phyloP scores from a whole-genome alignment of 108 stramenopile genomes.

The Cyclotella cryptica region DNA sequence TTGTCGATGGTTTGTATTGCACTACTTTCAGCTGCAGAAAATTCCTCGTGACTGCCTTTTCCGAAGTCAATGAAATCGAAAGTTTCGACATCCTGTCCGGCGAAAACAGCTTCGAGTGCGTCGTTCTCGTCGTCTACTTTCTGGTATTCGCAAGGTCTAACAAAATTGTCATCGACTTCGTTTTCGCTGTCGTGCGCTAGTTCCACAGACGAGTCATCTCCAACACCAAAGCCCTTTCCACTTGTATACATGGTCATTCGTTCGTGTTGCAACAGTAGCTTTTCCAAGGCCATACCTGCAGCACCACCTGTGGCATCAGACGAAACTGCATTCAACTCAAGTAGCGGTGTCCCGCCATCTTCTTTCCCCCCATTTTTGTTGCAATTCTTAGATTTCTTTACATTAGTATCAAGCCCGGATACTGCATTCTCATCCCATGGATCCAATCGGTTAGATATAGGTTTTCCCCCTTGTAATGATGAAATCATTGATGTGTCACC shows the following conservation, averaged over 20 bases:
- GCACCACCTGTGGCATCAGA: constrained; percentile 4
- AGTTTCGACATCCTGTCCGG: constrained; percentile 6
- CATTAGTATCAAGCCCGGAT: background rate
- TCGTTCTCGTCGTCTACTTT: constrained; percentile 16
- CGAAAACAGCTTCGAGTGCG: constrained; percentile 5
- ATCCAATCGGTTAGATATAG: background rate
- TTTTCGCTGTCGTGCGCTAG: constrained; percentile 19
- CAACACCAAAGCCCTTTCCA: constrained; percentile 34
- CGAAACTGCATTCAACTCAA: constrained; percentile 21
- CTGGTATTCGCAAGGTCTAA: constrained; percentile 1
- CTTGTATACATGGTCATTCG: constrained; percentile 41
- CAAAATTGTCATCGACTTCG: constrained; percentile 14
- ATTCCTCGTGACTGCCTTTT: constrained; percentile 18
- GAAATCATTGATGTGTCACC: background rate
- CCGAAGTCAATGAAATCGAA: constrained; percentile 16
- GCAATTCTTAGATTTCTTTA: constrained; percentile 24
- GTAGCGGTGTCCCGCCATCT: constrained; percentile 16
- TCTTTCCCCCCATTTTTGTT: constrained; percentile 11
- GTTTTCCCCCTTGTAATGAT: background rate
- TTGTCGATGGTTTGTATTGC: constrained; percentile 11
- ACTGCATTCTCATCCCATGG: constrained; percentile 24
- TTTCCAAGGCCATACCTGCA: constrained; percentile 16
- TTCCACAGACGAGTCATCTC: constrained; percentile 51
- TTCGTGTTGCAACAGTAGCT: constrained; percentile 38
- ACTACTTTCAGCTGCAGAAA: constrained; percentile 16